phyloP scores from a whole-genome alignment of 352 stramenopile species.

The Phytophthora palmivora region DNA sequence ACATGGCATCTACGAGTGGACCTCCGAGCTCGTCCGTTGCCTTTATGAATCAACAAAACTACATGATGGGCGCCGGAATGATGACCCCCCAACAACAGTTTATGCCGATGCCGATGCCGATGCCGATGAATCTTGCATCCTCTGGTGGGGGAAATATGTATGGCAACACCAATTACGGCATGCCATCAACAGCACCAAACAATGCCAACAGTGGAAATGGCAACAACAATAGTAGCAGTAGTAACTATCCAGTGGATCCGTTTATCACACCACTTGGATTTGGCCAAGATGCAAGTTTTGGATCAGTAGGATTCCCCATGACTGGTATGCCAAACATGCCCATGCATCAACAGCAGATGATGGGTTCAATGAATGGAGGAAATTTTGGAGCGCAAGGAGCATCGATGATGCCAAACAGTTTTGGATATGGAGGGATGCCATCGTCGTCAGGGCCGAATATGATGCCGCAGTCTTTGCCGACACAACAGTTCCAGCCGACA shows the following conservation, averaged over 20 bases:
- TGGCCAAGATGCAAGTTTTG: conserved; percentile 39
- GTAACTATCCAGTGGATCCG: conserved; percentile 62
- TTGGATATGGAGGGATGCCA: conserved; percentile 44
- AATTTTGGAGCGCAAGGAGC: conserved; percentile 41
- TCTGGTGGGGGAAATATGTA: conserved; percentile 52
- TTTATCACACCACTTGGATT: conserved; percentile 71
- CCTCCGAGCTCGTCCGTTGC: conserved; percentile 28
- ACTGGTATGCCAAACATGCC: conserved; percentile 50
- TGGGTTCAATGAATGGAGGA: conserved; percentile 53
- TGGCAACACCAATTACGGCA: conserved; percentile 45
- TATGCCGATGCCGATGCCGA: conserved; percentile 70
- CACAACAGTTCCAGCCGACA: conserved; percentile 35
- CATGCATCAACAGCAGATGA: conserved; percentile 51
- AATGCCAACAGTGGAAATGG: conserved; percentile 21
- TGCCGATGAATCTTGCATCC: conserved; percentile 53
- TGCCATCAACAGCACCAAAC: conserved; percentile 34
- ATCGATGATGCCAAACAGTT: conserved; percentile 52
- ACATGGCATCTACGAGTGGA: conserved; percentile 42
- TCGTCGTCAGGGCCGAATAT: conserved; percentile 34
- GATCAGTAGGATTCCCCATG: conserved; percentile 46
- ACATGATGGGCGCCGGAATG: conserved; percentile 57
- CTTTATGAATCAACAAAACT: conserved; percentile 59
- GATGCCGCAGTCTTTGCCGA: conserved; percentile 32
- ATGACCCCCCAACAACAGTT: conserved; percentile 62
- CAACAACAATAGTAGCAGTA: conserved; percentile 34